A percentile compares a stretch with the other conserved stretches of the same genome.
phyloP scores from a whole-genome alignment of 2,329 filamentous ascomycete species.

The Knufia petricola region DNA sequence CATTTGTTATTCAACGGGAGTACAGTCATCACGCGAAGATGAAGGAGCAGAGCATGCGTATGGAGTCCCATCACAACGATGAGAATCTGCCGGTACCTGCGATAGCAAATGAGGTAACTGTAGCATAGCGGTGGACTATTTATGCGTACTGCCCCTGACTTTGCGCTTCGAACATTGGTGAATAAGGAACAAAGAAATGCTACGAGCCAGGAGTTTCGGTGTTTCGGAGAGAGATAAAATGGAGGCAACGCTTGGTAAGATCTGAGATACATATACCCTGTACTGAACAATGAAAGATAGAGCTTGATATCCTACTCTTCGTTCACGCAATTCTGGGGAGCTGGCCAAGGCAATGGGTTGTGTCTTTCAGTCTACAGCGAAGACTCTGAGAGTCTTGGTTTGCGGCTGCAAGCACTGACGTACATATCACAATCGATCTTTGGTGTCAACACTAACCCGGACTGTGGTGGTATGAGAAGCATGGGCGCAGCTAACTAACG shows the following conservation, averaged over 20 bases:
- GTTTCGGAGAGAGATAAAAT: background rate
- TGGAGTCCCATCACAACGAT: background rate
- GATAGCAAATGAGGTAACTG: constrained; percentile 10
- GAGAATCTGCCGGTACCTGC: constrained; percentile 13
- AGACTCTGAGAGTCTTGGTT: too few relatives aligned
- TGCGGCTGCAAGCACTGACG: too few relatives aligned
- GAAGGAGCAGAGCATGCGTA: constrained; percentile 14
- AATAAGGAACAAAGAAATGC: too few relatives aligned
- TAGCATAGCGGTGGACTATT: background rate
- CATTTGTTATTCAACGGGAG: constrained; percentile 33
- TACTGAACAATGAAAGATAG: background rate
- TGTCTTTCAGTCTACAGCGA: too few relatives aligned
- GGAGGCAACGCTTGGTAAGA: background rate
- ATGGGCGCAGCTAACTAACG: background rate
- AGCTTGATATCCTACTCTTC: too few relatives aligned
- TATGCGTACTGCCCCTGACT: too few relatives aligned
- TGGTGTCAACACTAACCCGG: too few relatives aligned
- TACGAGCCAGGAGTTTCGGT: background rate
- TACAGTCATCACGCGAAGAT: constrained; percentile 25
- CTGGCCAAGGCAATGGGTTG: too few relatives aligned
- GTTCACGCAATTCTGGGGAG: too few relatives aligned
- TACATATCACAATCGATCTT: too few relatives aligned
- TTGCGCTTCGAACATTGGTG: too few relatives aligned
- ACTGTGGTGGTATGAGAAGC: background rate
- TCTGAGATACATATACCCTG: background rate